Conservation (phyloP, 441 rosid species). For the Pelargonium myrrhifolium region DNA sequence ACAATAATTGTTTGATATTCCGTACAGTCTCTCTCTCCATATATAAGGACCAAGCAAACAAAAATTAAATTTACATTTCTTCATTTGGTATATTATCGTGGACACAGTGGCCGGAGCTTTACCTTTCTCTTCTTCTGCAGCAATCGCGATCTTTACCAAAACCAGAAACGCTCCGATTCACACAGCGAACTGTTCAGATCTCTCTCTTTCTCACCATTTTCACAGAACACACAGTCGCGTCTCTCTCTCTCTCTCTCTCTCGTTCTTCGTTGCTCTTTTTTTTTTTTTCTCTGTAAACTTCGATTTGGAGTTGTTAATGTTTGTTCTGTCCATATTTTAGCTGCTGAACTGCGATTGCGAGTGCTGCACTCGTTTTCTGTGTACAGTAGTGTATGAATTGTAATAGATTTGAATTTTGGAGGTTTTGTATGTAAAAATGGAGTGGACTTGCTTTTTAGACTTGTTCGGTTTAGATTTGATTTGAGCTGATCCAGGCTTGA, state of each 20-base stretch:
- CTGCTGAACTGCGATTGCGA: neutral
- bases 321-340: neutral
- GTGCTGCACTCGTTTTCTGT: neutral
- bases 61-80: no score
- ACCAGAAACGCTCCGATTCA: neutral
- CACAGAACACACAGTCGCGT: neutral
- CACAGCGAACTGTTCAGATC: neutral
- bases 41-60: no score
- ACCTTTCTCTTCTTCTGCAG: neutral
- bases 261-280: neutral
- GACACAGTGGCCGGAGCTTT: slow-evolving; percentile 9
- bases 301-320: neutral
- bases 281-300: neutral
- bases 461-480: slow-evolving; percentile 4
- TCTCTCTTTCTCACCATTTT: neutral
- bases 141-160: neutral
- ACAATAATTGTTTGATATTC: no score
- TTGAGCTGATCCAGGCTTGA: slow-evolving; percentile 2
- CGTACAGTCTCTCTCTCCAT: no score
- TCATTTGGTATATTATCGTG: neutral
- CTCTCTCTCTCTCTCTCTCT: slow-evolving; percentile 1
- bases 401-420: slow-evolving; percentile 5
- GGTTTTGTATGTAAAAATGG: slow-evolving; percentile 2
- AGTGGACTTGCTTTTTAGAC: neutral
- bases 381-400: slow-evolving; percentile 1